phyloP scores from a whole-genome alignment of 331 rosid species.

The Malus hybrid region DNA sequence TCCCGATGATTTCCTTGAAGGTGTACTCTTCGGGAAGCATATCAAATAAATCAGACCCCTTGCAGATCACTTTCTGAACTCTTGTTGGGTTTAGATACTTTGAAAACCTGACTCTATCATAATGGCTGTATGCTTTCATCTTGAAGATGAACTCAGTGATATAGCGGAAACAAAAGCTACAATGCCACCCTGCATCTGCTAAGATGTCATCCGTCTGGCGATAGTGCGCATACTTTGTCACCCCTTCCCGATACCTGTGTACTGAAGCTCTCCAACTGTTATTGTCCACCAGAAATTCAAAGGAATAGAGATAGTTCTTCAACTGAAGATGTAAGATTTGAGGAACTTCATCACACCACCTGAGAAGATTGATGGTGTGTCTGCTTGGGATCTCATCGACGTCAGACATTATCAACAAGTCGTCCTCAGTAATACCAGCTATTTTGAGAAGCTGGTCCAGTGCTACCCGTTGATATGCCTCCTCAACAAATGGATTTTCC shows the following conservation, averaged over 20 bases:
- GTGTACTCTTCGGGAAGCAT: constrained; percentile 98
- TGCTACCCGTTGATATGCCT: constrained; percentile 86
- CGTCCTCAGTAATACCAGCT: constrained; percentile 87
- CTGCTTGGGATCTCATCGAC: constrained; percentile 97
- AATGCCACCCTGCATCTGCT: constrained; percentile 98
- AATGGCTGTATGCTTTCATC: constrained; percentile 97
- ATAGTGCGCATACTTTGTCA: constrained; percentile 81
- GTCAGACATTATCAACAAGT: constrained; percentile 93
- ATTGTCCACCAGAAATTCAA: constrained; percentile 75
- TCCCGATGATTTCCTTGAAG: constrained; percentile 86
- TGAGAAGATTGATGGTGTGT: constrained; percentile 79
- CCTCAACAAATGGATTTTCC: constrained; percentile 94
- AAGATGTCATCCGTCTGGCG: constrained; percentile 75
- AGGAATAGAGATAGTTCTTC: constrained; percentile 85
- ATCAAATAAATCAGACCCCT: constrained; percentile 75
- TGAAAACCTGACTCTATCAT: constrained; percentile 77
- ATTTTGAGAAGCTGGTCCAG: constrained; percentile 73
- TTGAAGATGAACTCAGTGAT: constrained; percentile 80
- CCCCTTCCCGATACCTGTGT: constrained; percentile 58
- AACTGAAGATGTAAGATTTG: constrained; percentile 73
- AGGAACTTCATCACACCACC: constrained; percentile 93
- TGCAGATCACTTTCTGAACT: constrained; percentile 76
- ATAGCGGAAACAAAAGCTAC: constrained; percentile 90
- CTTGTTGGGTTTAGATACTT: constrained; percentile 61
- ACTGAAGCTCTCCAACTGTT: constrained; percentile 26